Evolutionary conservation across 305 asterid species (phyloP).

Genomic region (Plantago coronopus): DNA sequence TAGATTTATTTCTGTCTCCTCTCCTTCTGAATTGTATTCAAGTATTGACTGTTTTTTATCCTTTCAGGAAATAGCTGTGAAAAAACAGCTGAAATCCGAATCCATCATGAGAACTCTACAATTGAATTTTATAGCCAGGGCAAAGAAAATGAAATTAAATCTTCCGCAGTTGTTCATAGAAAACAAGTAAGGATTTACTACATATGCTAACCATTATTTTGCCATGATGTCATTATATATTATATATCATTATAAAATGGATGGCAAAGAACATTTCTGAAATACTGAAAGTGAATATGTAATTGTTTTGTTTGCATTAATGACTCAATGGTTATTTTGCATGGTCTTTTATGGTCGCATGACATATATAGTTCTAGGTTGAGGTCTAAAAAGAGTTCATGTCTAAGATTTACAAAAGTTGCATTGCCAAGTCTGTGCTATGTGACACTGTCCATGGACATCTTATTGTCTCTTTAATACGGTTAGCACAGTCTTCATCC

Average conservation of each 20-base stretch:
- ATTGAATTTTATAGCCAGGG: slow-evolving; percentile 33
- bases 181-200: slow-evolving; percentile 49
- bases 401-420: too few species aligned
- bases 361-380: too few species aligned
- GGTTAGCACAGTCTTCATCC: slow-evolving; percentile 15
- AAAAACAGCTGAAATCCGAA: slow-evolving; percentile 42
- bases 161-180: slow-evolving; percentile 57
- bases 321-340: too few species aligned
- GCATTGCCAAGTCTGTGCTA: too few species aligned
- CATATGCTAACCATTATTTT: slow-evolving; percentile 12
- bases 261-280: slow-evolving; percentile 10
- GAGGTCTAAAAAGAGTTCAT: too few species aligned
- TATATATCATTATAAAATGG: slow-evolving; percentile 10
- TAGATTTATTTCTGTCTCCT: slow-evolving; percentile 13
- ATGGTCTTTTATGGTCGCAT: too few species aligned
- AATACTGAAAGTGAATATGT: slow-evolving; percentile 12
- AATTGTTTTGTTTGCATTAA: slow-evolving; percentile 8
- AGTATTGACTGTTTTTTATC: slow-evolving; percentile 18
- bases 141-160: slow-evolving; percentile 36
- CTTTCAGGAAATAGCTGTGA: slow-evolving; percentile 61
- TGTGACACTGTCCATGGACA: too few species aligned
- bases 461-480: background rate
- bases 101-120: slow-evolving; percentile 56
- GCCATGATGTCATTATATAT: background rate
- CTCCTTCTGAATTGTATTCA: slow-evolving; percentile 10